Evolutionary conservation across 495 filamentous ascomycete species (phyloP).

Genomic region (Aeminium ludgeri): DNA sequence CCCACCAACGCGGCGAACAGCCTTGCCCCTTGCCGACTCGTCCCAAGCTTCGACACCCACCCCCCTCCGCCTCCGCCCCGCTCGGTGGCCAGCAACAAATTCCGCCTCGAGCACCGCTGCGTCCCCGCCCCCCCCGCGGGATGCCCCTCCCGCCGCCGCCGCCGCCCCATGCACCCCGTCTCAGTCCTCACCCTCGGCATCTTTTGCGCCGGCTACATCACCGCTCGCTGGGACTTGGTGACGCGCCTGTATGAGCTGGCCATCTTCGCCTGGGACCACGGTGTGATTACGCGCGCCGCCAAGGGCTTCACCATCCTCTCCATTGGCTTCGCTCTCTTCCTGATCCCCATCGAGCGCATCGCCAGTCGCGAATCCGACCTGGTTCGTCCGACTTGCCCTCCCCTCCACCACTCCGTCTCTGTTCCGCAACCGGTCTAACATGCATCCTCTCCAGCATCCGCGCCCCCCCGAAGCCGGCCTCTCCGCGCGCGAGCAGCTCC

Average conservation of each 20-base stretch:
- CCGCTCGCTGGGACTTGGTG: slow-evolving; percentile 94
- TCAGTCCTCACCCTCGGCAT: slow-evolving; percentile 84
- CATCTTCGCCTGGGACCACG: slow-evolving; percentile 96
- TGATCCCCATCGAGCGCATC: slow-evolving; percentile 55
- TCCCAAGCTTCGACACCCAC: no score
- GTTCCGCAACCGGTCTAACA: slow-evolving; percentile 1
- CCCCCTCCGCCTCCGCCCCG: no score
- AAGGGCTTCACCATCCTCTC: slow-evolving; percentile 63
- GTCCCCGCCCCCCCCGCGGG: no score
- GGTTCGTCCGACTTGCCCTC: slow-evolving; percentile 35
- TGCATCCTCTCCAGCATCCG: slow-evolving; percentile 70
- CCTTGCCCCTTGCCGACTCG: no score
- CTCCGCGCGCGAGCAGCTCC: slow-evolving; percentile 87
- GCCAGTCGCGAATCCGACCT: slow-evolving; percentile 49
- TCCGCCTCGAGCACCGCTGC: no score
- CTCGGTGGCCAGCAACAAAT: neutral
- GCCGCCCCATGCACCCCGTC: slow-evolving; percentile 84
- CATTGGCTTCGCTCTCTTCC: slow-evolving; percentile 57
- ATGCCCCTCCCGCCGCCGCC: no score
- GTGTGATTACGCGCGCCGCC: slow-evolving; percentile 66
- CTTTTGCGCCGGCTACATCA: slow-evolving; percentile 98
- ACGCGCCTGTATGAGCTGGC: slow-evolving; percentile 89
- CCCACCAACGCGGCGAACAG: no score
- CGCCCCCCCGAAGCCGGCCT: slow-evolving; percentile 66
- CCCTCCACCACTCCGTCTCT: no score